Evolutionary conservation across 1,284 basidiomycete genomes (phyloP).

Genomic region (Malassezia slooffiae): DNA sequence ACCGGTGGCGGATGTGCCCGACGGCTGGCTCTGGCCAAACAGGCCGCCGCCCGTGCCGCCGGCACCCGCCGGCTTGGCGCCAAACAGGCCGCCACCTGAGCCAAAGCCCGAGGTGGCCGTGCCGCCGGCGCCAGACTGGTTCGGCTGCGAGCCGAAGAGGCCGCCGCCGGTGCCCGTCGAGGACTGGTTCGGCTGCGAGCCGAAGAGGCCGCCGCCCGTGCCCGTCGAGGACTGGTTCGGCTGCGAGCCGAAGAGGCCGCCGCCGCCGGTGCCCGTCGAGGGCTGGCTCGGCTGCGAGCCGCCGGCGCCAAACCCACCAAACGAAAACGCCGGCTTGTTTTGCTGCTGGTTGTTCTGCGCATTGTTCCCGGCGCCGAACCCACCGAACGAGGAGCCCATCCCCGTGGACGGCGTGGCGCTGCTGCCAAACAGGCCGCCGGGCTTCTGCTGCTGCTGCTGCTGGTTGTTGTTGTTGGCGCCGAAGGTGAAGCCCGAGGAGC

Average conservation of each 20-base stretch:
- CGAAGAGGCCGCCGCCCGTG: slow-evolving; percentile 5
- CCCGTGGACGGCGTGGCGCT: slow-evolving; percentile 19
- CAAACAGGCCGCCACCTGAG: slow-evolving; percentile 51
- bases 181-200: neutral
- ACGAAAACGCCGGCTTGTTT: slow-evolving; percentile 40
- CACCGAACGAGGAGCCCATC: slow-evolving; percentile 25
- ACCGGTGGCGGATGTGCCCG: neutral
- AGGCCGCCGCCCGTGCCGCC: slow-evolving; percentile 38
- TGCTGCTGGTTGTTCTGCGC: slow-evolving; percentile 12
- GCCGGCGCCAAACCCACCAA: no score
- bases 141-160: no score
- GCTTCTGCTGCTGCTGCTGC: slow-evolving; percentile 8
- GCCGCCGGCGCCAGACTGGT: slow-evolving; percentile 17
- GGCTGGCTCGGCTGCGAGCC: neutral
- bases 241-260: neutral
- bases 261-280: slow-evolving; percentile 7
- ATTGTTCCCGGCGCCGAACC: slow-evolving; percentile 17
- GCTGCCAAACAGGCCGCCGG: slow-evolving; percentile 52
- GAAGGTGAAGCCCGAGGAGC: slow-evolving; percentile 28
- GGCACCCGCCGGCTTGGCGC: slow-evolving; percentile 37
- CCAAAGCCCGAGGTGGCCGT: slow-evolving; percentile 26
- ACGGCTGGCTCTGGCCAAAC: slow-evolving; percentile 20
- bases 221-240: neutral
- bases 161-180: slow-evolving; percentile 5
- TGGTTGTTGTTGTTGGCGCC: slow-evolving; percentile 17